phyloP scores from a whole-genome alignment of 495 filamentous ascomycete species.

The Penicillium malachiteum region DNA sequence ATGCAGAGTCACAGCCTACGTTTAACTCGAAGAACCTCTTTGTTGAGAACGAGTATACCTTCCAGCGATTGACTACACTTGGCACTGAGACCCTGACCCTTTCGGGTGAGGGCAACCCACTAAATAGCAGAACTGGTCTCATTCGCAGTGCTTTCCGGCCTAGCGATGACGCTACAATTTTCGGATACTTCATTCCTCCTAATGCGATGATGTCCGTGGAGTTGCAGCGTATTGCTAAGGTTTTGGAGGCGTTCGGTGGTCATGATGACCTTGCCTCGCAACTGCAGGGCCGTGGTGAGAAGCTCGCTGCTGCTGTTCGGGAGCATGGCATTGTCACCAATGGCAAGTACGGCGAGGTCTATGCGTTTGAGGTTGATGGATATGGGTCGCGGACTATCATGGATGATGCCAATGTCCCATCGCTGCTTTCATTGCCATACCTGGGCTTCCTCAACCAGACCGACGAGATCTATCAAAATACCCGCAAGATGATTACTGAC shows the following conservation, averaged over 20 bases:
- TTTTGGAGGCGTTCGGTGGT: conserved; percentile 61
- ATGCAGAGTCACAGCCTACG: conserved; percentile 75
- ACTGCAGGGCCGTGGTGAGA: conserved; percentile 61
- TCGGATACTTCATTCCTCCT: conserved; percentile 93
- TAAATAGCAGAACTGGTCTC: conserved; percentile 80
- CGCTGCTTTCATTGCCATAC: conserved; percentile 79
- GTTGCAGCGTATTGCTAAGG: conserved; percentile 69
- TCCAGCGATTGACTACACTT: conserved; percentile 71
- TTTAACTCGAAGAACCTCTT: conserved; percentile 67
- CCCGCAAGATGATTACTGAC: conserved; percentile 83
- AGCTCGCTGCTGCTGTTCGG: conserved; percentile 74
- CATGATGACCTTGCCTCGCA: conserved; percentile 49
- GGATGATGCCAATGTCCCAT: conserved; percentile 97
- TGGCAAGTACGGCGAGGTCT: conserved; percentile 80
- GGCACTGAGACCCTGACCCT: conserved; percentile 92
- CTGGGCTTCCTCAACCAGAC: conserved; percentile 73
- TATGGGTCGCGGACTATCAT: conserved; percentile 89
- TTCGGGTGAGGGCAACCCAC: conserved; percentile 80
- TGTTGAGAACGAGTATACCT: conserved; percentile 76
- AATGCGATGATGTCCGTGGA: conserved; percentile 97
- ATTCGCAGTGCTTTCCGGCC: conserved; percentile 92
- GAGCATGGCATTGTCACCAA: conserved; percentile 89
- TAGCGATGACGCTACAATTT: conserved; percentile 95
- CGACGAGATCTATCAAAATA: conserved; percentile 81
- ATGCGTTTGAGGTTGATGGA: conserved; percentile 95